phyloP scores from a whole-genome alignment of 108 stramenopile genomes.

The Nitzschia palea region DNA sequence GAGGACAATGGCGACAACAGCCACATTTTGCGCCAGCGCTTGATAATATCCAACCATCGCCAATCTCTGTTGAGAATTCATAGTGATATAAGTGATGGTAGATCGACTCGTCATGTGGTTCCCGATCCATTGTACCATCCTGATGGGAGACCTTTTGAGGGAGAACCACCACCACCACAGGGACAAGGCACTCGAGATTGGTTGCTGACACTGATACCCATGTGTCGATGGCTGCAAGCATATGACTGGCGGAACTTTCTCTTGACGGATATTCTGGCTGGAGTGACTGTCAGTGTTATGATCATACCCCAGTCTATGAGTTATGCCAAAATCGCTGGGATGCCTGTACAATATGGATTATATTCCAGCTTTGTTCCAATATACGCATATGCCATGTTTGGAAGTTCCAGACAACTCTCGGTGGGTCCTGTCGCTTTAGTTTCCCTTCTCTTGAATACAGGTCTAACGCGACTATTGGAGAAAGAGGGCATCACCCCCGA shows the following conservation, averaged over 20 bases:
- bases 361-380: constrained; percentile 81
- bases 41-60: constrained; percentile 20
- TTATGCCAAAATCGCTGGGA: constrained; percentile 85
- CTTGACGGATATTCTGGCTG: constrained; percentile 51
- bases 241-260: constrained; percentile 26
- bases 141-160: too few species aligned
- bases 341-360: constrained; percentile 88
- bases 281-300: constrained; percentile 83
- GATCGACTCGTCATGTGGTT: neutral
- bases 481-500: constrained; percentile 20
- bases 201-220: constrained; percentile 17
- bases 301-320: constrained; percentile 86
- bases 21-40: constrained; percentile 3
- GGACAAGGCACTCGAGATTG: constrained; percentile 14
- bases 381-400: constrained; percentile 77
- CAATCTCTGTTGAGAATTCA: constrained; percentile 3
- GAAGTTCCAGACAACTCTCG: constrained; percentile 74
- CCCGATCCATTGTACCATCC: too few species aligned
- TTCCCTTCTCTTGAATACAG: constrained; percentile 49
- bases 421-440: constrained; percentile 88
- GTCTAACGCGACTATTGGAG: constrained; percentile 27
- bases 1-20: too few species aligned
- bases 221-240: constrained; percentile 28
- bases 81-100: too few species aligned
- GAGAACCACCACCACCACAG: neutral